These are phyloP conservation scores for Trebouxia sp. DNA, from an alignment of 139 green algal species.

Conservation along the genomic window DNA sequence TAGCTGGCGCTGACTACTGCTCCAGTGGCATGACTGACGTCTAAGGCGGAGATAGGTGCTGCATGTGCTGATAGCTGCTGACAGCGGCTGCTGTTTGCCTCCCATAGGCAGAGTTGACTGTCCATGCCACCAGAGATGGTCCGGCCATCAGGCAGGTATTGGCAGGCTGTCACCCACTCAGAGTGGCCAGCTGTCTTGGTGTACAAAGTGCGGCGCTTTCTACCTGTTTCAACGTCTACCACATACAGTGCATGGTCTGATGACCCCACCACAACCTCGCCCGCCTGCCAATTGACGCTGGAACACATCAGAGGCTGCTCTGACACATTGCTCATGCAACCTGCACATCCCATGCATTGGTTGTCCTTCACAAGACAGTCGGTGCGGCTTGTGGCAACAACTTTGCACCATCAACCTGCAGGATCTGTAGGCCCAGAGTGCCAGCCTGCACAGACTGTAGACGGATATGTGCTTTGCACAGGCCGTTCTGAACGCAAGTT, in stretches of 20 bases:
- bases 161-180: slow-evolving; percentile 76
- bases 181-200: slow-evolving; percentile 70
- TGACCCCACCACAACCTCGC: slow-evolving; percentile 62
- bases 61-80: slow-evolving; percentile 55
- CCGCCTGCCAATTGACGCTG: slow-evolving; percentile 49
- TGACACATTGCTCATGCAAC: slow-evolving; percentile 50
- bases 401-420: slow-evolving; percentile 22
- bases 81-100: slow-evolving; percentile 33
- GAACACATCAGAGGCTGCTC: slow-evolving; percentile 64
- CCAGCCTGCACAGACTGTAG: slow-evolving; percentile 21
- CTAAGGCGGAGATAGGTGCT: slow-evolving; percentile 55
- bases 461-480: neutral
- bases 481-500: neutral
- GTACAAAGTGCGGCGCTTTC: slow-evolving; percentile 66
- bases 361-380: neutral
- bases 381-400: neutral
- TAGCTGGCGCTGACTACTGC: slow-evolving; percentile 51
- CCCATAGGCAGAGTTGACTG: slow-evolving; percentile 75
- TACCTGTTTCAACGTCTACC: slow-evolving; percentile 51
- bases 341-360: slow-evolving; percentile 31
- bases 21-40: slow-evolving; percentile 1
- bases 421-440: slow-evolving; percentile 30
- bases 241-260: slow-evolving; percentile 82
- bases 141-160: slow-evolving; percentile 57
- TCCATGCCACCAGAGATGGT: slow-evolving; percentile 81